A percentile compares a stretch with the other conserved stretches of the same genome.
Conservation (phyloP, 202 grass and related monocot species). For the Cymbopogon flexuosus region DNA sequence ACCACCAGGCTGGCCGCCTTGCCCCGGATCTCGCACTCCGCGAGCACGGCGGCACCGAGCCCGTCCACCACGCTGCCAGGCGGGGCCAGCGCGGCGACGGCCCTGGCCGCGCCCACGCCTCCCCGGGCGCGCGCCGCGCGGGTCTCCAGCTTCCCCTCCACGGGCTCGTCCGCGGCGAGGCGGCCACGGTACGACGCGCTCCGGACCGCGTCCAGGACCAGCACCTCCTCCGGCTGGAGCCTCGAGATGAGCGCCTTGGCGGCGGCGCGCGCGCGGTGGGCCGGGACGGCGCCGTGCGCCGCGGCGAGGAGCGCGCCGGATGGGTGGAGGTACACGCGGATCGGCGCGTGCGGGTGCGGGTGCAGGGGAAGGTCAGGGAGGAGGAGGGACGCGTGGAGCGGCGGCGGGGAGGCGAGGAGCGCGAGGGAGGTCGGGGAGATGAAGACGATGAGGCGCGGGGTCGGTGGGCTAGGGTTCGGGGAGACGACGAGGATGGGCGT, state of each 20-base stretch:
- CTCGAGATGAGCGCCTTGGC: slow-evolving; percentile 54
- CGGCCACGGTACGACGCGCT: slow-evolving; percentile 62
- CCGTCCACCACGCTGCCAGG: slow-evolving; percentile 83
- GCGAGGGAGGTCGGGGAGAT: slow-evolving; percentile 60
- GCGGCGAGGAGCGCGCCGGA: slow-evolving; percentile 56
- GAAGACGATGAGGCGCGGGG: slow-evolving; percentile 47
- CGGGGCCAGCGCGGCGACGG: slow-evolving; percentile 42
- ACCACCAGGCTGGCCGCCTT: slow-evolving; percentile 70
- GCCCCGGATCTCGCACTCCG: slow-evolving; percentile 72
- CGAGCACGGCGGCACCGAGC: slow-evolving; percentile 61
- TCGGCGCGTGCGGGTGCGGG: slow-evolving; percentile 39
- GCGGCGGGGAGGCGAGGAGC: slow-evolving; percentile 39
- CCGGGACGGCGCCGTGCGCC: slow-evolving; percentile 39
- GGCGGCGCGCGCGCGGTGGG: slow-evolving; percentile 56
- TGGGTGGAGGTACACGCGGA: slow-evolving; percentile 47
- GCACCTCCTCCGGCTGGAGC: slow-evolving; percentile 55
- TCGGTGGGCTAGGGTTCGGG: slow-evolving; percentile 30
- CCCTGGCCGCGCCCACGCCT: slow-evolving; percentile 35
- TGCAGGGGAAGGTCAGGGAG: slow-evolving; percentile 55
- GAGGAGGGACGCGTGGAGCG: slow-evolving; percentile 57
- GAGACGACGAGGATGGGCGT: slow-evolving; percentile 61
- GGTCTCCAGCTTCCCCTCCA: slow-evolving; percentile 92
- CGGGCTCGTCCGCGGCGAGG: slow-evolving; percentile 57
- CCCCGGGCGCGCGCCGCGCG: slow-evolving; percentile 35
- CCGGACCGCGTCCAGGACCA: slow-evolving; percentile 67